phyloP scores from a whole-genome alignment of 139 green algal species.

The Monoraphidium neglectum region DNA sequence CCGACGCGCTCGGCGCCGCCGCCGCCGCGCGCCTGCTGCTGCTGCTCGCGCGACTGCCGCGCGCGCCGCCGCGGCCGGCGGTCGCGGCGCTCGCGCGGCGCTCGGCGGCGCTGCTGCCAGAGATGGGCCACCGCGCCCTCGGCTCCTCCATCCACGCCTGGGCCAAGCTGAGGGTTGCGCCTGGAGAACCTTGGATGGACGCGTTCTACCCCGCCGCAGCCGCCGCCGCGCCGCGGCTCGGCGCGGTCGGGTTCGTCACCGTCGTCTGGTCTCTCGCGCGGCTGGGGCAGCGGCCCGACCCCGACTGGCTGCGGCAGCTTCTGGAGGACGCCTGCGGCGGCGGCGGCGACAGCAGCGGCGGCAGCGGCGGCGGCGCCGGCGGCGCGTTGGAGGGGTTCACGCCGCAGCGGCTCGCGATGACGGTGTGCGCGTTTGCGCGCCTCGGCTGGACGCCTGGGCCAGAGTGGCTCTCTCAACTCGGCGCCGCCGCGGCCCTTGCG shows the following conservation, averaged over 20 bases:
- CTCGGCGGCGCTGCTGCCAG: neutral
- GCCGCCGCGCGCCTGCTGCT: no score
- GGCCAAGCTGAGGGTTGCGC: neutral
- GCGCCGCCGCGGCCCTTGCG: neutral
- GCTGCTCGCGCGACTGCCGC: neutral
- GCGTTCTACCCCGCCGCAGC: conserved; percentile 2
- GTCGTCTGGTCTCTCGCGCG: conserved; percentile 27
- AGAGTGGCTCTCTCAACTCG: conserved; percentile 8
- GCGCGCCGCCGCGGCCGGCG: neutral
- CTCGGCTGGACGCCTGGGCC: conserved; percentile 15
- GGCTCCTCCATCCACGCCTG: conserved; percentile 3
- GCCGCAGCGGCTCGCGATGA: conserved; percentile 26
- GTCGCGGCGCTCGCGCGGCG: neutral
- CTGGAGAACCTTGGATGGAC: neutral
- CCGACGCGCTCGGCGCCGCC: no score
- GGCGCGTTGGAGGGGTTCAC: neutral
- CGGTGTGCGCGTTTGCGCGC: conserved; percentile 22
- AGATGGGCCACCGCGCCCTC: neutral
- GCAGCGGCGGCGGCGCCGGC: neutral
- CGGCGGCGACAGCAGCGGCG: neutral
- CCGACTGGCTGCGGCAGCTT: conserved; percentile 7
- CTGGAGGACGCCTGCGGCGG: neutral
- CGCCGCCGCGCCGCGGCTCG: neutral
- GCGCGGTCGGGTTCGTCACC: conserved; percentile 20
- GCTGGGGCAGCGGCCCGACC: conserved; percentile 3